Base-by-base conservation (phyloP, 1,284 basidiomycete species). In the Papiliotrema fonsecae region DNA sequence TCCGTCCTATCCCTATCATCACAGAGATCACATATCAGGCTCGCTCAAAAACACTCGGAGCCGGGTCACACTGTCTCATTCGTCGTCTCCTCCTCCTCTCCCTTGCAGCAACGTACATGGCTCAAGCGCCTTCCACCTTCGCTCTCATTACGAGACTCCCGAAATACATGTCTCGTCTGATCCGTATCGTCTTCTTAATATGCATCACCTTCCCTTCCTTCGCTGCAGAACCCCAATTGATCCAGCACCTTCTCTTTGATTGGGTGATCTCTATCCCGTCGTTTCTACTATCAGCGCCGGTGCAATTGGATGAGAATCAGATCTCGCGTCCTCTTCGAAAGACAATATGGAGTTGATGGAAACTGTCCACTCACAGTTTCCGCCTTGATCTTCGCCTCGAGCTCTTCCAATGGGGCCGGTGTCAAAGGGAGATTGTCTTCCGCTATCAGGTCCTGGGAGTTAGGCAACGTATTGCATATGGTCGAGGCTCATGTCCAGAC, bases 361-460 rank as follows among this genome's bases (percentile, higher is more conserved):
- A 27, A 34, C 10, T 19, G 19, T 6, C 21, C 2, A 61, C 68
- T 49, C 39, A 74, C 73, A 47, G 65, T 64, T 28, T 88, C 87
- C 46, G 81, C 78, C 62, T 82, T 82, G 66, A 91, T 84, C 64
- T 85, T 81, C 30, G 80, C 79, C 52, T 86, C 80, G 48, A 94
- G 73, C 47, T 82, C 77, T 18, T 74, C 60, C 74, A 85, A 84
- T 31, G 87, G 82, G 26, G 88, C 84, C 69, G 85, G 83, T 57
- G 79, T 79, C 55, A 93, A 76, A 14, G 86, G 87, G 14, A 93
- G 77, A 40, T 89, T 86, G 67, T 97, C 92, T 75, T 97, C 92
- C 60, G 81, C 79, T 73, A 96, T 91, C 56, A 97, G 81, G 70
- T 97, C 92, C 92, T 97, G 69, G 4, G 40, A 53, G 46, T 32